A percentile compares a stretch with the other conserved stretches of the same genome.
Evolutionary conservation across 2,329 filamentous ascomycete genomes (phyloP).

Genomic region (Penicillium sclerotiorum): DNA sequence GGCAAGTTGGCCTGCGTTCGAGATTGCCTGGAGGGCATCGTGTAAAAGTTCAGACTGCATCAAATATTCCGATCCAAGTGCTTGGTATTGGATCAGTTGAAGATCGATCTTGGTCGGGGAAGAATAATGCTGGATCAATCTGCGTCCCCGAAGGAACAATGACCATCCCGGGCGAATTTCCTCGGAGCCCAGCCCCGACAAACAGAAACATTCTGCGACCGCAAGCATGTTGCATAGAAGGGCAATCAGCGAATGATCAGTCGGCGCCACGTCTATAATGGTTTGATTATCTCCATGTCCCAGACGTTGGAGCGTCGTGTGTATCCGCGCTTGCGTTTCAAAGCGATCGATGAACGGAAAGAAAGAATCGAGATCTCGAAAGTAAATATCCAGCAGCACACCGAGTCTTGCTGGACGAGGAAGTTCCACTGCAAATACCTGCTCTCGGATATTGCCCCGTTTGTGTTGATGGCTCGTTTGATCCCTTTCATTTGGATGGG

Average conservation of each 20-base stretch:
- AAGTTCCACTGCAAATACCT: neutral
- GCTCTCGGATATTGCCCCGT: neutral
- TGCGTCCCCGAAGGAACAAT: neutral
- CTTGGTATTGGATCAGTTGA: neutral
- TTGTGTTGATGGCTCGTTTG: neutral
- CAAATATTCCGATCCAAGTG: neutral
- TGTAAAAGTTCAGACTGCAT: neutral
- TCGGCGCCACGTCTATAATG: neutral
- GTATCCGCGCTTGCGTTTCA: neutral
- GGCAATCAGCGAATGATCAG: neutral
- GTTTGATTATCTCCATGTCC: neutral
- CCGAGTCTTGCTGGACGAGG: neutral
- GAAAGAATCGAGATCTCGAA: constrained; percentile 3
- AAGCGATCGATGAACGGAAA: constrained; percentile 1
- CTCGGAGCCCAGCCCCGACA: neutral
- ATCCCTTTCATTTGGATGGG: neutral
- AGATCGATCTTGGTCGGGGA: neutral
- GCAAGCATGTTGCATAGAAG: constrained; percentile 1
- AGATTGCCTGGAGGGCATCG: neutral
- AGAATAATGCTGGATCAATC: constrained; percentile 1
- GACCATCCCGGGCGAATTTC: constrained; percentile 1
- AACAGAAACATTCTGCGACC: neutral
- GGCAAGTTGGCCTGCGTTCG: neutral
- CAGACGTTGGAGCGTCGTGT: neutral
- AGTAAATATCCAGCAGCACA: neutral